A percentile compares a stretch with the other conserved stretches of the same genome.
phyloP scores from a whole-genome alignment of 257 asterid species.

The Ilex asprella region DNA sequence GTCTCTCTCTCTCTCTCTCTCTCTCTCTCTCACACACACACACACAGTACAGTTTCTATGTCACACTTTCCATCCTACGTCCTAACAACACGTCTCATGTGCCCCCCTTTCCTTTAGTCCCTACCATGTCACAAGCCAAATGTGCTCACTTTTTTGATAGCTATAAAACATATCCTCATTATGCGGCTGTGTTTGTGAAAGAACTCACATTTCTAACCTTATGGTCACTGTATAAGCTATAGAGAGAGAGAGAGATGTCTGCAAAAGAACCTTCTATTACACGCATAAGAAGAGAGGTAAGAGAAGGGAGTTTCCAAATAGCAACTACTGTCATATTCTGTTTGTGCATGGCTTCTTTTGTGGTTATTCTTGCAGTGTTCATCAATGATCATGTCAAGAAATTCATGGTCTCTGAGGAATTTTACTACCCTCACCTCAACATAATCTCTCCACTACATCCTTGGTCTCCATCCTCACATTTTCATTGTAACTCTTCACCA shows the following conservation, averaged over 20 bases:
- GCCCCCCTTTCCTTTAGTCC: slow-evolving; percentile 1
- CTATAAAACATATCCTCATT: too few species aligned
- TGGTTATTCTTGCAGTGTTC: slow-evolving; percentile 40
- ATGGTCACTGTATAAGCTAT: not conserved
- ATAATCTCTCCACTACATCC: slow-evolving; percentile 35
- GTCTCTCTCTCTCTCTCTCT: too few species aligned
- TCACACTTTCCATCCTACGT: slow-evolving; percentile 9
- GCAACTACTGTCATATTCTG: slow-evolving; percentile 40
- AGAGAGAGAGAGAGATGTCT: slow-evolving; percentile 16
- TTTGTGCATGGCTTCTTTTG: slow-evolving; percentile 36
- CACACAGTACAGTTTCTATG: not conserved
- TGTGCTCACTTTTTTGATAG: too few species aligned
- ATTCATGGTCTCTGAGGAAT: slow-evolving; percentile 44
- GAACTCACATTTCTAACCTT: too few species aligned
- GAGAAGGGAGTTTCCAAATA: slow-evolving; percentile 37
- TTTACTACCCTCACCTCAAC: slow-evolving; percentile 35
- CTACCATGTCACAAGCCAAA: not conserved
- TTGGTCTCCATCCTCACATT: slow-evolving; percentile 15
- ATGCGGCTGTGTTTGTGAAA: too few species aligned
- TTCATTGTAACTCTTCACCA: slow-evolving; percentile 12
- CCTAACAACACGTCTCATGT: slow-evolving; percentile 6
- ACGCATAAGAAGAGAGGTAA: slow-evolving; percentile 30
- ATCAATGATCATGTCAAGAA: slow-evolving; percentile 46
- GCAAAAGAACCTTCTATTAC: slow-evolving; percentile 25
- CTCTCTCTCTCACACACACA: too few species aligned